A percentile compares a stretch with the other conserved stretches of the same genome.
Conservation (phyloP, 208 protist species). For the Crithidia fasciculata region DNA sequence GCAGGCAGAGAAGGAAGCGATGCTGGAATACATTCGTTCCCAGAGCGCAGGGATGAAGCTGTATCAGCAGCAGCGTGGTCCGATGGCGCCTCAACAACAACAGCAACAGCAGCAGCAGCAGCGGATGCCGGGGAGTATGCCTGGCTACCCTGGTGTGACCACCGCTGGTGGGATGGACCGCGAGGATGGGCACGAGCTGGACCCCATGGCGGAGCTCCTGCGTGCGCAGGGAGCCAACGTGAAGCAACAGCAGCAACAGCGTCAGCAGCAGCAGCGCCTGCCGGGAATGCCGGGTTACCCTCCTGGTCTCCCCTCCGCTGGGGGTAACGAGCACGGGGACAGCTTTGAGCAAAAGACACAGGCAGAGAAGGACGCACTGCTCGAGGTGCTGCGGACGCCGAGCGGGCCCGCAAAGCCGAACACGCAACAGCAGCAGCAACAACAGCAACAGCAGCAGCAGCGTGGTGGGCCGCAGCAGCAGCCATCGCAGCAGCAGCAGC, state of each 20-base stretch:
- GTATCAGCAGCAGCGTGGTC: constrained; percentile 11
- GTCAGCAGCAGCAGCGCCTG: constrained; percentile 11
- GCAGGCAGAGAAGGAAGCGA: constrained; percentile 8
- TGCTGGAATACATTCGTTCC: constrained; percentile 2
- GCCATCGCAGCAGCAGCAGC: constrained; percentile 33
- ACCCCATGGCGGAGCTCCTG: constrained; percentile 10
- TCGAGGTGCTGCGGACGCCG: constrained; percentile 14
- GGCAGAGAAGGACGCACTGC: constrained; percentile 17
- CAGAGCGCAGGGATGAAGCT: constrained; percentile 10
- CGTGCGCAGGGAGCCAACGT: not conserved
- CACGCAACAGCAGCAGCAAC: constrained; percentile 10
- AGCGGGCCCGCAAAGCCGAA: constrained; percentile 4
- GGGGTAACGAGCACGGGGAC: constrained; percentile 2
- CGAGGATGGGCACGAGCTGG: constrained; percentile 2
- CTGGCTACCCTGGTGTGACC: not conserved
- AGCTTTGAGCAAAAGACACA: constrained; percentile 21
- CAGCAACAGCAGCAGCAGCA: constrained; percentile 15
- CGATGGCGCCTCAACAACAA: not conserved
- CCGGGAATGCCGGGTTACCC: constrained; percentile 15
- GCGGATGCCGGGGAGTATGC: constrained; percentile 11
- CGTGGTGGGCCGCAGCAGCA: constrained; percentile 2
- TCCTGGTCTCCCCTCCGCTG: not conserved
- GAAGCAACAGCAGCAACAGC: constrained; percentile 12
- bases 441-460: constrained; percentile 29
- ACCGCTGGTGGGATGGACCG: not conserved